Percentiles rank a stretch among this genome's conserved stretches.
Conservation (phyloP, 1,284 basidiomycete species). For the Macrocystidia cucumis region DNA sequence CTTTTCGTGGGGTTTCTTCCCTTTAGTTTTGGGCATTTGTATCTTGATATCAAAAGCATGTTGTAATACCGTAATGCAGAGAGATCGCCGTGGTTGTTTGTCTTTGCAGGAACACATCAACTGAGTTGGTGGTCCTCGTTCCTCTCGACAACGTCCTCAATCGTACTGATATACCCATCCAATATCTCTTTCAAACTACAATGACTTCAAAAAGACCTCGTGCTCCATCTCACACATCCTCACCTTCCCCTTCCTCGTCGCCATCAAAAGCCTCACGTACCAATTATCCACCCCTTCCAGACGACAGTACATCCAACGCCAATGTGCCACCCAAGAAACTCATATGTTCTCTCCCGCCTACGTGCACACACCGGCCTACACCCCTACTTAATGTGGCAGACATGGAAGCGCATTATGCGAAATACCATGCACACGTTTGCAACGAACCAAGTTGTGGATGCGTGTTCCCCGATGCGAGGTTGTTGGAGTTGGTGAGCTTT, state of each 20-base stretch:
- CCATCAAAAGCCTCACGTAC: constrained; percentile 20
- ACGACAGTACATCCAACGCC: constrained; percentile 4
- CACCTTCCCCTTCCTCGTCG: constrained; percentile 16
- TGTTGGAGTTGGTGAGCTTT: constrained; percentile 68
- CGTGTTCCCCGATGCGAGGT: constrained; percentile 79
- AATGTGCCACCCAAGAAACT: constrained; percentile 27
- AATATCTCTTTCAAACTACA: too few species aligned
- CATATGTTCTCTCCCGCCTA: constrained; percentile 75
- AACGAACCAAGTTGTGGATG: constrained; percentile 58
- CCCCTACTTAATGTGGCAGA: constrained; percentile 53
- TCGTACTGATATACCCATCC: too few species aligned
- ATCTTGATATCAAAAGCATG: constrained; percentile 11
- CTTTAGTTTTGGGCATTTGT: constrained; percentile 11
- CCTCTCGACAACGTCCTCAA: too few species aligned
- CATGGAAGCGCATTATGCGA: constrained; percentile 76
- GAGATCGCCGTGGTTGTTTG: too few species aligned
- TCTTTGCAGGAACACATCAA: too few species aligned
- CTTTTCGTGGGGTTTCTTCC: background rate
- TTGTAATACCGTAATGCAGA: too few species aligned
- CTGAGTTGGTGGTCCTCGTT: too few species aligned
- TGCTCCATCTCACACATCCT: constrained; percentile 19
- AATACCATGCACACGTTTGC: constrained; percentile 80
- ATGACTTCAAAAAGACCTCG: constrained; percentile 17
- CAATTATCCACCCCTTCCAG: constrained; percentile 5
- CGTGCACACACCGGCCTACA: constrained; percentile 65